Conservation (phyloP, 768 basidiomycete species). For the Tricholoma furcatifolium region DNA sequence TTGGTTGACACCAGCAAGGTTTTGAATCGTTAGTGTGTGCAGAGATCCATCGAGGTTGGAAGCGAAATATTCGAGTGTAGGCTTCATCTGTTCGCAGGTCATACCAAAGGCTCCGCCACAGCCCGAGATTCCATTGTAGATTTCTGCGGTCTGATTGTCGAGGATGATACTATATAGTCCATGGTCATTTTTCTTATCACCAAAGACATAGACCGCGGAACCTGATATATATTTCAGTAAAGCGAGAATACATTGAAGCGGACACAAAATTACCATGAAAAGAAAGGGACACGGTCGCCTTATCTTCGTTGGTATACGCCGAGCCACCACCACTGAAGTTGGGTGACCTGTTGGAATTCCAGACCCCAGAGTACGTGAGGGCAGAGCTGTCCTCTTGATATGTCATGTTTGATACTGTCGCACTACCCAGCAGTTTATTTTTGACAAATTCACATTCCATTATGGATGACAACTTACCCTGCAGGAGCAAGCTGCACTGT, state of each 20-base stretch:
- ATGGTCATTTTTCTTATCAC: slow-evolving; percentile 52
- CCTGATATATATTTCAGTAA: slow-evolving; percentile 22
- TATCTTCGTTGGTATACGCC: slow-evolving; percentile 40
- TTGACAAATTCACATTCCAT: not conserved
- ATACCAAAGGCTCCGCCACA: slow-evolving; percentile 44
- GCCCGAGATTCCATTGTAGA: slow-evolving; percentile 40
- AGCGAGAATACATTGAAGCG: not conserved
- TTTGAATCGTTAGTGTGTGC: slow-evolving; percentile 38
- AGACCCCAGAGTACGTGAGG: slow-evolving; percentile 38
- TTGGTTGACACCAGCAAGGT: slow-evolving; percentile 39
- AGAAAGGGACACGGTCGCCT: slow-evolving; percentile 36
- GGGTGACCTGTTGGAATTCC: slow-evolving; percentile 41
- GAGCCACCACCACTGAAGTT: slow-evolving; percentile 45
- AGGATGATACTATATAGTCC: slow-evolving; percentile 40
- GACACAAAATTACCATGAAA: slow-evolving; percentile 33
- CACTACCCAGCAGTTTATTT: slow-evolving; percentile 22
- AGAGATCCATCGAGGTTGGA: slow-evolving; percentile 36
- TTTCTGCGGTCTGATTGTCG: slow-evolving; percentile 32
- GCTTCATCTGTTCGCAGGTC: slow-evolving; percentile 46
- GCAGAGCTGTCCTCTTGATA: slow-evolving; percentile 38
- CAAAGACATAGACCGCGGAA: slow-evolving; percentile 43
- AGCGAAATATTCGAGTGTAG: slow-evolving; percentile 41
- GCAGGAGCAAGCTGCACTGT: slow-evolving; percentile 44
- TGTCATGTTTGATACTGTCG: slow-evolving; percentile 39
- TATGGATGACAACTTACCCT: slow-evolving; percentile 28